A percentile compares a stretch with the other conserved stretches of the same genome.
phyloP scores from a whole-genome alignment of 2,329 filamentous ascomycete genomes.

The Myriosclerotinia scirpicola region DNA sequence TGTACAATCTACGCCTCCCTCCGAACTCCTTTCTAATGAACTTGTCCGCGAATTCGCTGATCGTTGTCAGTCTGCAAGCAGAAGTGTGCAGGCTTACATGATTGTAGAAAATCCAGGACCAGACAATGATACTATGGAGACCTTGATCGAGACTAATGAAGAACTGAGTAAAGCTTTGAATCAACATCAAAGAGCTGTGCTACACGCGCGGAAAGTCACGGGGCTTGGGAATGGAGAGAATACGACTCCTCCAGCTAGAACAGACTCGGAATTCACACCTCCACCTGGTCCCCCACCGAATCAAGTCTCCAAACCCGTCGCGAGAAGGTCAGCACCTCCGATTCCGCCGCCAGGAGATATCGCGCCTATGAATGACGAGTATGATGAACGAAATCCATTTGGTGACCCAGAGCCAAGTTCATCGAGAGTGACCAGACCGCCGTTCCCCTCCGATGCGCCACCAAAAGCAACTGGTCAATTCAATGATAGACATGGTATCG shows the following conservation, averaged over 20 bases:
- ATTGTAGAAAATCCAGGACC: constrained; percentile 73
- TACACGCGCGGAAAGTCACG: constrained; percentile 59
- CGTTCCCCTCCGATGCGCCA: constrained; percentile 35
- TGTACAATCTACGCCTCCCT: constrained; percentile 76
- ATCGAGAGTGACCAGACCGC: constrained; percentile 25
- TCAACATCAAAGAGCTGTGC: constrained; percentile 78
- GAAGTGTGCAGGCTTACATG: constrained; percentile 85
- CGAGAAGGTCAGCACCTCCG: constrained; percentile 25
- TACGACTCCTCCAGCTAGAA: constrained; percentile 31
- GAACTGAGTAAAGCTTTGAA: constrained; percentile 79
- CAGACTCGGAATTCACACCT: constrained; percentile 29
- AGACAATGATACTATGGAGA: constrained; percentile 92
- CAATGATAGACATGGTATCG: constrained; percentile 37
- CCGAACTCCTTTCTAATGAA: constrained; percentile 79
- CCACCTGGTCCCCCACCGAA: constrained; percentile 29
- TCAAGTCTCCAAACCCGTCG: constrained; percentile 18
- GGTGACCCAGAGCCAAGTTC: constrained; percentile 32
- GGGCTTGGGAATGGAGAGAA: constrained; percentile 42
- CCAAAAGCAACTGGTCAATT: constrained; percentile 34
- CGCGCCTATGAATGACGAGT: constrained; percentile 34
- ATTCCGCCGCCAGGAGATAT: constrained; percentile 38
- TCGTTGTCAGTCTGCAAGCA: constrained; percentile 76
- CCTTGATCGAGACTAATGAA: constrained; percentile 91
- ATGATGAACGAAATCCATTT: constrained; percentile 37
- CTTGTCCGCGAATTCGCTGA: constrained; percentile 89